These are phyloP conservation scores for Phytopythium helicoides DNA, from an alignment of 352 stramenopile species.

Conservation along the genomic window DNA sequence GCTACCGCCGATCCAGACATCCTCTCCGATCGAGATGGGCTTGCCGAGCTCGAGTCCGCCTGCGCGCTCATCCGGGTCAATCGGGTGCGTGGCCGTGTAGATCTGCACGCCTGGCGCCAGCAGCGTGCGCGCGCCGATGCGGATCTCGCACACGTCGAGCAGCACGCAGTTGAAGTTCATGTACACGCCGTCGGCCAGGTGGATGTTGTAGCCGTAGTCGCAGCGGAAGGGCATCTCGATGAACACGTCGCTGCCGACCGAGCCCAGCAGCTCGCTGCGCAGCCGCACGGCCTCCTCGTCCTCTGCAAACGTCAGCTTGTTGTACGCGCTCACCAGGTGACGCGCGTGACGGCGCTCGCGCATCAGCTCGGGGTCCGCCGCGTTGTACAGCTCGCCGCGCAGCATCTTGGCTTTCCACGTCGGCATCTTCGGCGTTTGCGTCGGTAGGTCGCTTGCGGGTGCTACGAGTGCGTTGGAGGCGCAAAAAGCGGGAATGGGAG, in stretches of 20 bases:
- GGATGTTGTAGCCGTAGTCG: conserved; percentile 72
- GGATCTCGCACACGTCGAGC: conserved; percentile 78
- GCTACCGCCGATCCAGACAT: conserved; percentile 83
- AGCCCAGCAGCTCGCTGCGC: conserved; percentile 40
- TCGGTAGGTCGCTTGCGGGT: no score
- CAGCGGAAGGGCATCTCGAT: conserved; percentile 86
- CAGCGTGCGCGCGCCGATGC: conserved; percentile 70
- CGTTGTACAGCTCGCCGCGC: conserved; percentile 52
- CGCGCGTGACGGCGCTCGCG: conserved; percentile 36
- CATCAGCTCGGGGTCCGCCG: conserved; percentile 30
- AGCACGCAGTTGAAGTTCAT: conserved; percentile 90
- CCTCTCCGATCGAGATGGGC: conserved; percentile 69
- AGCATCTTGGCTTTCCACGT: conserved; percentile 66
- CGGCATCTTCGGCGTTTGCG: no score
- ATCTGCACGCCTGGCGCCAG: conserved; percentile 77
- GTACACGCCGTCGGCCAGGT: conserved; percentile 68
- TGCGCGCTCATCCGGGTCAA: conserved; percentile 41
- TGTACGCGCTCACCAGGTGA: conserved; percentile 40
- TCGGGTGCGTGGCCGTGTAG: conserved; percentile 74
- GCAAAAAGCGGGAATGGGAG: no score
- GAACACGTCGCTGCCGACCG: conserved; percentile 33
- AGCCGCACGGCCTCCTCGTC: no score
- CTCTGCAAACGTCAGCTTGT: conserved; percentile 28
- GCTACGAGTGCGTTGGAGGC: no score
- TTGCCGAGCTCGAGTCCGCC: conserved; percentile 55